These are phyloP conservation scores for Zychaea mexicana DNA, from an alignment of 371 early-diverging fungal species.

Conservation along the genomic window DNA sequence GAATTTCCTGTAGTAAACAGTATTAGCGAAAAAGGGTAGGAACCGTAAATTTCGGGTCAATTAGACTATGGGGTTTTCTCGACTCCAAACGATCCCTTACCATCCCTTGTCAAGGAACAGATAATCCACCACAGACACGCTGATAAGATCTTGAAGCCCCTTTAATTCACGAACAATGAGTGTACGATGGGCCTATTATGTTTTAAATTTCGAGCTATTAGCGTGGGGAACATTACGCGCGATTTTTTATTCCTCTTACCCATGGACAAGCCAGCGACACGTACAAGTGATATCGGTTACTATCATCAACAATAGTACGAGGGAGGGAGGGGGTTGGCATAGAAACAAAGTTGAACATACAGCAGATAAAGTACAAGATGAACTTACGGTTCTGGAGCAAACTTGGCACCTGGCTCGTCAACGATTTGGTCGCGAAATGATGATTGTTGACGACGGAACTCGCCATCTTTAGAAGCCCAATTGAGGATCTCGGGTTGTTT, in stretches of 20 bases:
- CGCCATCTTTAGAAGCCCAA: slow-evolving; percentile 84
- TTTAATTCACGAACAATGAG: slow-evolving; percentile 85
- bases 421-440: slow-evolving; percentile 76
- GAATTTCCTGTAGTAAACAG: slow-evolving; percentile 57
- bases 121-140: slow-evolving; percentile 84
- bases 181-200: slow-evolving; percentile 80
- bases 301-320: slow-evolving; percentile 19
- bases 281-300: slow-evolving; percentile 78
- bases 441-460: slow-evolving; percentile 85
- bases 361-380: slow-evolving; percentile 5
- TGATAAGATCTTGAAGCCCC: slow-evolving; percentile 81
- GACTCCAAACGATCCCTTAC: too few species aligned
- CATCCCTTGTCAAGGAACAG: slow-evolving; percentile 80
- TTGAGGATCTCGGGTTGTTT: slow-evolving; percentile 53
- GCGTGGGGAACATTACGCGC: neutral
- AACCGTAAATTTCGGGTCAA: too few species aligned
- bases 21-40: neutral
- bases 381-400: slow-evolving; percentile 79
- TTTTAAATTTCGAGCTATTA: neutral
- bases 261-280: slow-evolving; percentile 87
- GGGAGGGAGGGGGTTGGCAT: neutral
- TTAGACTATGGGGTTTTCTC: too few species aligned
- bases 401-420: slow-evolving; percentile 62
- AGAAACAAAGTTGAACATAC: neutral
- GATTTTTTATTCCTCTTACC: slow-evolving; percentile 40